phyloP scores from a whole-genome alignment of 768 basidiomycete genomes.

The Boletus vinaceobasis region DNA sequence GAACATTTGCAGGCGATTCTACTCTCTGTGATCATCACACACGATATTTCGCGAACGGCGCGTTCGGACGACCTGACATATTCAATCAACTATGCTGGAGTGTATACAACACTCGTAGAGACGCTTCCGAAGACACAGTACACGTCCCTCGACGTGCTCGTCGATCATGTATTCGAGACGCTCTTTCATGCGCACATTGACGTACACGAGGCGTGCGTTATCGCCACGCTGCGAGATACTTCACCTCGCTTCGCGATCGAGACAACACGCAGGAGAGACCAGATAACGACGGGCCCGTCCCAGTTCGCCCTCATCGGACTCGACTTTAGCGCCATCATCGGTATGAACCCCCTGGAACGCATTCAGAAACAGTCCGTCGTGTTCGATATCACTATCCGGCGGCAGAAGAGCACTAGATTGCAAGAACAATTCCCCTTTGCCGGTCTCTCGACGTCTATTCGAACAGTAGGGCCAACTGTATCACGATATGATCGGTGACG shows the following conservation, averaged over 20 bases:
- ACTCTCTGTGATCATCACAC: slow-evolving; percentile 47
- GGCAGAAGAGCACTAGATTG: background rate
- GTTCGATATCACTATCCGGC: slow-evolving; percentile 43
- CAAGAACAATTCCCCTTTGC: slow-evolving; percentile 12
- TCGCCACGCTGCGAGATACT: slow-evolving; percentile 46
- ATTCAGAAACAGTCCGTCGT: slow-evolving; percentile 58
- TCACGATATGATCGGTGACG: background rate
- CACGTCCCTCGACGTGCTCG: slow-evolving; percentile 45
- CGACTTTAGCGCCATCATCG: slow-evolving; percentile 54
- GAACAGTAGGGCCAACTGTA: background rate
- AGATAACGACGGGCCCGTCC: slow-evolving; percentile 15
- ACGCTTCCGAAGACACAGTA: slow-evolving; percentile 30
- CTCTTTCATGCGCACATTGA: slow-evolving; percentile 36
- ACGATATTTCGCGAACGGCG: slow-evolving; percentile 51
- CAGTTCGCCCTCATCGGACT: slow-evolving; percentile 38
- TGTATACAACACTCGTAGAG: slow-evolving; percentile 30
- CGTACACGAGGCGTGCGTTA: slow-evolving; percentile 40
- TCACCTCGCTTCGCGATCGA: slow-evolving; percentile 43
- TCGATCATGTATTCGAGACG: slow-evolving; percentile 37
- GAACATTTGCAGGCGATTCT: slow-evolving; percentile 47
- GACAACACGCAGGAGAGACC: slow-evolving; percentile 29
- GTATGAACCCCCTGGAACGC: slow-evolving; percentile 66
- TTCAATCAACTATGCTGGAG: slow-evolving; percentile 63
- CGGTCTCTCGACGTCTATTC: slow-evolving; percentile 34
- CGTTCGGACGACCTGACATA: slow-evolving; percentile 49